Evolutionary conservation across 2,329 filamentous ascomycete species (phyloP), one percentile per base, ranked within the genome.

Genomic region (Colletotrichum lentis): DNA sequence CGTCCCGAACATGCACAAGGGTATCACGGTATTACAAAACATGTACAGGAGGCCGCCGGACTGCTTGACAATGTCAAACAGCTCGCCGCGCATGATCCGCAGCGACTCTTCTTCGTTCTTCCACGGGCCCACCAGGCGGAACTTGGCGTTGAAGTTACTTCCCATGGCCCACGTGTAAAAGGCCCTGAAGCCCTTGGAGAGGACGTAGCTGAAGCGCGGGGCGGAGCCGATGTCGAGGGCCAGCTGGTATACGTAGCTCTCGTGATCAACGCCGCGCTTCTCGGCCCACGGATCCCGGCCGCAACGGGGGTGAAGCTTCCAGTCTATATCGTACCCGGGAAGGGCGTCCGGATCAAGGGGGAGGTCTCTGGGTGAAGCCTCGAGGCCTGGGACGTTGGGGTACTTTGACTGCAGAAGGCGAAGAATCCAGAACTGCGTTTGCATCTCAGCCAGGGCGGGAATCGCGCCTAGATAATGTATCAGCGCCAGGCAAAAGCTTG

Each of bases 221-320:
- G 81, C 82, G 2, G 81, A 73, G 3, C 79, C 80, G 64, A 84
- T 82, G 72, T 84, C 83, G 0, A 82, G 74, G 0, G 82, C 82
- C 2, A 85, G 77, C 73, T 85, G 83, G 73, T 84, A 84, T 0
- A 80, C 80, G 69, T 85, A 85, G 67, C 78, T 80, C 68, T 85
- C 83, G 55, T 84, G 82, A 50, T 85, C 82, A 2, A 84, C 81
- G 18, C 80, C 82, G 60, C 78, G 75, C 70, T 80, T 79, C 39
- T 71, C 74, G 20, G 74, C 66, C 57, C 72, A 77, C 24, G 78
- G 72, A 61, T 78, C 77, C 64, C 79, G 79, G 22, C 72, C 71
- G 0, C 71, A 74, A 3, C 76, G 75, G 0, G 75, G 55, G 35
- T 79, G 79, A 1, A 84, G 77, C 41, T 76, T 72, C 66, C 81